Evolutionary conservation across 2,329 filamentous ascomycete species (phyloP), one percentile per base, ranked within the genome.

Genomic region (Ceratocystis destructans): DNA sequence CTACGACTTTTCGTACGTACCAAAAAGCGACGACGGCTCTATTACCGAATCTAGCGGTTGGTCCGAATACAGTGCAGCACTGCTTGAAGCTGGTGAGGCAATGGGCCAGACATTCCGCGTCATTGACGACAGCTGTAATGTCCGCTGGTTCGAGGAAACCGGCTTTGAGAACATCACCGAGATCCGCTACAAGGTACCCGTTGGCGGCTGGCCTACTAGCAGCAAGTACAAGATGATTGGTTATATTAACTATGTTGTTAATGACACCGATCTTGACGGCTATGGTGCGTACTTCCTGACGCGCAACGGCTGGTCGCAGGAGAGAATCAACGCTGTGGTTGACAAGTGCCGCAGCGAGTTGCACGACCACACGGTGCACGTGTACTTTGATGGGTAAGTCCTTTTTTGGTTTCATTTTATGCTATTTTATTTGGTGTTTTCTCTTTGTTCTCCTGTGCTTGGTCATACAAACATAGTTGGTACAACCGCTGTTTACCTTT

Each of bases 191-290:
- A 73, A 73, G 70, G 65, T 73, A 44, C 70, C 71, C 1, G 77
- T 83, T 22, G 82, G 82, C 0, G 64, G 62, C 31, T 81, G 79
- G 79, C 75, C 78, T 0, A 77, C 76, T 61, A 75, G 79, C 20
- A 73, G 72, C 46, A 76, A 77, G 48, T 73, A 78, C 65, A 82
- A 79, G 70, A 74, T 78, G 55, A 69, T 78, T 66, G 81, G 81
- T 0, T 71, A 71, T 15, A 76, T 73, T 72, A 73, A 70, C 17
- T 72, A 71, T 31, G 71, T 75, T 5, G 74, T 76, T 44, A 71
- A 77, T 22, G 72, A 72, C 0, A 71, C 70, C 3, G 75, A 73
- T 3, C 68, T 75, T 1, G 74, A 75, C 0, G 76, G 73, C 0
- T 70, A 77, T 8, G 76, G 73, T n/a, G 70, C 77, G 64, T 74